These are phyloP conservation scores for Cercospora zeina DNA, from an alignment of 2,329 filamentous ascomycete species.

Conservation along the genomic window DNA sequence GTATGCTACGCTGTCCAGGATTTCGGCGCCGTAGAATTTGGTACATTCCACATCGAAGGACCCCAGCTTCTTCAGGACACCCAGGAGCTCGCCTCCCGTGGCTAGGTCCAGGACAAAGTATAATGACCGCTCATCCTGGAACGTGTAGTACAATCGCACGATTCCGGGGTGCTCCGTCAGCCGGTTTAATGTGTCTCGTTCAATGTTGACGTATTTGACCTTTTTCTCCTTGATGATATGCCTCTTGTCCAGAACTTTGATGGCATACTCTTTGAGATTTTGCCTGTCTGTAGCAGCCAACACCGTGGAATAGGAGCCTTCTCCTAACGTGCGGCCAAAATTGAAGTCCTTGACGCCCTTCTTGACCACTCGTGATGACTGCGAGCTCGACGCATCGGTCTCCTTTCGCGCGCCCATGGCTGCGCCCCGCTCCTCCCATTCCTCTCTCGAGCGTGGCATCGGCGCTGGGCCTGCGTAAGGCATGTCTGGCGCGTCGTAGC, in stretches of 20 bases:
- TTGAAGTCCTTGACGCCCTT: conserved; percentile 97
- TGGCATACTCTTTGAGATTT: conserved; percentile 92
- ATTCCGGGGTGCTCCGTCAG: conserved; percentile 96
- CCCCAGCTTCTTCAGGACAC: conserved; percentile 88
- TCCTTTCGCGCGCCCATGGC: conserved; percentile 80
- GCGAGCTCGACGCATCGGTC: conserved; percentile 74
- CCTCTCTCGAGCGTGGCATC: conserved; percentile 68
- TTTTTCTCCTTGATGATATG: conserved; percentile 99
- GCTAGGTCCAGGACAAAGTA: conserved; percentile 97
- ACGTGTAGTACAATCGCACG: conserved; percentile 95
- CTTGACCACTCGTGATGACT: conserved; percentile 80
- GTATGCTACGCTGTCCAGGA: conserved; percentile 92
- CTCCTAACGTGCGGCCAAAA: conserved; percentile 85
- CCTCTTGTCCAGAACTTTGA: conserved; percentile 96
- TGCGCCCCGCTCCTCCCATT: conserved; percentile 96
- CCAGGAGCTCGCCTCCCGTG: conserved; percentile 85
- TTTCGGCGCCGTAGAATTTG: conserved; percentile 91
- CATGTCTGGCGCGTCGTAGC: conserved; percentile 31
- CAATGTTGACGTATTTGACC: conserved; percentile 99
- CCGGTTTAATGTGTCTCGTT: conserved; percentile 95
- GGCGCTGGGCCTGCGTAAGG: conserved; percentile 49
- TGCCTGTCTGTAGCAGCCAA: conserved; percentile 89
- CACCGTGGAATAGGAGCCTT: conserved; percentile 97
- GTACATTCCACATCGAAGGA: conserved; percentile 96
- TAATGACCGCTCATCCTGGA: conserved; percentile 91